Conservation (phyloP, 2,329 filamentous ascomycete genomes). For the Metarhizium album region DNA sequence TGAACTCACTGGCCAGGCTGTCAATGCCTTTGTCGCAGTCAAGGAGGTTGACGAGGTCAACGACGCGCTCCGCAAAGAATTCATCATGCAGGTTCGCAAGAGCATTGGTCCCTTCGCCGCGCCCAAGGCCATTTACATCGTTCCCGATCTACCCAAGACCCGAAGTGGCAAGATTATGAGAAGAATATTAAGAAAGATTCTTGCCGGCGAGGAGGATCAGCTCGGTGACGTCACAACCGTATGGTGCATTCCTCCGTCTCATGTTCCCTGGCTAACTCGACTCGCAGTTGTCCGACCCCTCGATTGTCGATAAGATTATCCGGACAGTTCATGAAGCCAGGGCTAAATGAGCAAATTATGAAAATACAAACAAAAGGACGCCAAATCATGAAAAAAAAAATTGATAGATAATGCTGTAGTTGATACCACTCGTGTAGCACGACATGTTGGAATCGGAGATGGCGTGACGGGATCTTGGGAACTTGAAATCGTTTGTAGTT, state of each 20-base stretch:
- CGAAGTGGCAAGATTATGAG: slow-evolving; percentile 98
- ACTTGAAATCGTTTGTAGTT: background rate
- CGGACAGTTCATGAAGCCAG: slow-evolving; percentile 57
- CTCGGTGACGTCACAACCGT: slow-evolving; percentile 88
- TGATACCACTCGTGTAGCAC: slow-evolving; percentile 1
- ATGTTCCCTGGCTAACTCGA: background rate
- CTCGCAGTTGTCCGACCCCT: slow-evolving; percentile 74
- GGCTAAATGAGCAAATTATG: slow-evolving; percentile 33
- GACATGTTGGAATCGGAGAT: background rate
- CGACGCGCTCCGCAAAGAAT: slow-evolving; percentile 82
- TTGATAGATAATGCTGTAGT: background rate
- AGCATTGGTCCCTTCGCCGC: slow-evolving; percentile 96
- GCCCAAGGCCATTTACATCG: slow-evolving; percentile 83
- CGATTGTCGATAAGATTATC: slow-evolving; percentile 85
- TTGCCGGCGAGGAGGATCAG: slow-evolving; percentile 94
- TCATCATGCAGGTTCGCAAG: slow-evolving; percentile 89
- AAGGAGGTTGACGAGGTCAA: slow-evolving; percentile 70
- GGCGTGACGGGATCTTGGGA: background rate
- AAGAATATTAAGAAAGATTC: slow-evolving; percentile 90
- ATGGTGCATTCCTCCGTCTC: slow-evolving; percentile 27
- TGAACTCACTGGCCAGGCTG: slow-evolving; percentile 91
- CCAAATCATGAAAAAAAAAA: background rate
- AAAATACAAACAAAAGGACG: background rate
- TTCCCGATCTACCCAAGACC: slow-evolving; percentile 94
- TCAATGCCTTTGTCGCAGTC: slow-evolving; percentile 91